Conservation (phyloP, 306 rosid species). For the Cicer yamashitae region DNA sequence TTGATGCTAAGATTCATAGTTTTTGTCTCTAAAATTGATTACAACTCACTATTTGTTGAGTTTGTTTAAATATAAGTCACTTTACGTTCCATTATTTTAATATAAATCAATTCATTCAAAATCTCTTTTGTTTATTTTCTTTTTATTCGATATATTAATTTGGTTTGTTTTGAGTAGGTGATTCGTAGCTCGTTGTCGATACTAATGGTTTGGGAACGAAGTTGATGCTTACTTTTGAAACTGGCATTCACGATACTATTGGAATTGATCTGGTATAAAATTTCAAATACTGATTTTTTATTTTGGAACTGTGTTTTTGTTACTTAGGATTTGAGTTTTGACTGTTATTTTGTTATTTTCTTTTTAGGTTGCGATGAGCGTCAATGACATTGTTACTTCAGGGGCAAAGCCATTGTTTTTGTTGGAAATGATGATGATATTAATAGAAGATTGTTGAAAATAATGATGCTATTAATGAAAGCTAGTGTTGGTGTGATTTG, state of each 20-base stretch:
- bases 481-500: too few species aligned
- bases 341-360: neutral
- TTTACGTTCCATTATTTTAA: neutral
- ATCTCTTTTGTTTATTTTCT: neutral
- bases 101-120: neutral
- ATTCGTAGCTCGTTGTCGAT: slow-evolving; percentile 87
- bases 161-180: slow-evolving; percentile 55
- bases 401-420: slow-evolving; percentile 89
- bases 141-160: slow-evolving; percentile 10
- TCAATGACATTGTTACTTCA: slow-evolving; percentile 89
- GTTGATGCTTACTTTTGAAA: slow-evolving; percentile 84
- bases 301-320: neutral
- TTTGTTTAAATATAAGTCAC: too few species aligned
- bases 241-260: slow-evolving; percentile 91
- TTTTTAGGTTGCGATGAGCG: slow-evolving; percentile 94
- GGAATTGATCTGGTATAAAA: slow-evolving; percentile 87
- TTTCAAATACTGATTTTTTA: neutral
- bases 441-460: too few species aligned
- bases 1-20: neutral
- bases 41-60: neutral
- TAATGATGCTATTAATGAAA: too few species aligned
- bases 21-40: neutral
- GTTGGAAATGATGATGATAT: too few species aligned
- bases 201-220: slow-evolving; percentile 97
- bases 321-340: slow-evolving; percentile 18